Conservation (phyloP, 148 eudicot species). For the Rhododendron vialii region DNA sequence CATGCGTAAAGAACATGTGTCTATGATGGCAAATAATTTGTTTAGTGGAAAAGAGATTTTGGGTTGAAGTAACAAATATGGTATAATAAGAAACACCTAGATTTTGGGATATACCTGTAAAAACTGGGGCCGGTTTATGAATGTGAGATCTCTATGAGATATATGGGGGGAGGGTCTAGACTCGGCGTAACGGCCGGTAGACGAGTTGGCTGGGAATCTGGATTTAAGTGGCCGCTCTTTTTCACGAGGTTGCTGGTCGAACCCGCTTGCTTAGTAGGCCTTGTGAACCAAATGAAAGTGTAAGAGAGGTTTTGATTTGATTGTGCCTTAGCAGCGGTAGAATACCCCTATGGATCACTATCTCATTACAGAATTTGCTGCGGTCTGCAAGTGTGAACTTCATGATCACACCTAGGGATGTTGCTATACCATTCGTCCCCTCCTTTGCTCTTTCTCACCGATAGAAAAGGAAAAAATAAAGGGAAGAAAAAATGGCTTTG, state of each 20-base stretch:
- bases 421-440: not conserved
- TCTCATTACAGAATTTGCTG: not conserved
- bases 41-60: not conserved
- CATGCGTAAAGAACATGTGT: not conserved
- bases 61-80: not conserved
- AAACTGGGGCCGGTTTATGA: not conserved
- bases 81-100: not conserved
- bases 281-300: not conserved
- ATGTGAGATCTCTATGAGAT: not conserved
- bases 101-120: not conserved
- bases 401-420: not conserved
- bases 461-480: too few species aligned
- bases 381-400: not conserved
- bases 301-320: not conserved
- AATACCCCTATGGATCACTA: too few species aligned
- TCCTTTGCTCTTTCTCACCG: not conserved
- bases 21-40: not conserved
- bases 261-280: not conserved
- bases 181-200: not conserved
- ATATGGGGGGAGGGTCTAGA: not conserved
- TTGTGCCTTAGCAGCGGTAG: not conserved
- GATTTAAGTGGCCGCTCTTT: not conserved
- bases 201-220: not conserved
- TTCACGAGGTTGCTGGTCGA: not conserved
- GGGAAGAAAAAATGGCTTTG: not conserved